Evolutionary conservation across 2,329 filamentous ascomycete species (phyloP).

Genomic region (Phoma herbarum): DNA sequence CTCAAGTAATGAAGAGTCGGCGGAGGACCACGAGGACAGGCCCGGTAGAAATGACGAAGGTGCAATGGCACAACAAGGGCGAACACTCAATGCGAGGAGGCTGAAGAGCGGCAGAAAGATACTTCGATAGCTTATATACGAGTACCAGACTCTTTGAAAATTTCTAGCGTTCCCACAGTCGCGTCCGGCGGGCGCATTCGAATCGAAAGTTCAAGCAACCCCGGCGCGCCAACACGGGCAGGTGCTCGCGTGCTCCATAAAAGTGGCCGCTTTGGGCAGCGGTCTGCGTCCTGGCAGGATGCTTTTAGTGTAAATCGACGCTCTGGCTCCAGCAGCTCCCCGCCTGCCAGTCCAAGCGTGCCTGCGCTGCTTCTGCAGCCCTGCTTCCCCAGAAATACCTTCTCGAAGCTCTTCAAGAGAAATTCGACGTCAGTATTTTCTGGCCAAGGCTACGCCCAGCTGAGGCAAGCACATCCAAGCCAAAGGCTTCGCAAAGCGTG

Average conservation of each 20-base stretch:
- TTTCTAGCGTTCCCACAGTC: constrained; percentile 34
- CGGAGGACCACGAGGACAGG: constrained; percentile 7
- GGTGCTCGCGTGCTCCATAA: constrained; percentile 17
- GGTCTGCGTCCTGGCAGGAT: constrained; percentile 15
- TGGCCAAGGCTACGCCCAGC: constrained; percentile 20
- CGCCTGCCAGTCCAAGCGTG: constrained; percentile 9
- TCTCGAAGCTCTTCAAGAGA: not conserved
- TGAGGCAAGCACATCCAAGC: constrained; percentile 21
- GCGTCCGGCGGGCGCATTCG: constrained; percentile 26
- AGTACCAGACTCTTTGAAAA: constrained; percentile 27
- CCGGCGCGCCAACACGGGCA: constrained; percentile 14
- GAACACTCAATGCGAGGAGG: constrained; percentile 17
- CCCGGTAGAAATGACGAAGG: constrained; percentile 10
- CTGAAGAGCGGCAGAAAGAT: constrained; percentile 6
- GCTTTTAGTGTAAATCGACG: constrained; percentile 6
- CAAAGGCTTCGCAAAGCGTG: constrained; percentile 21
- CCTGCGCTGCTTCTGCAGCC: constrained; percentile 10
- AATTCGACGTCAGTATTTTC: constrained; percentile 12
- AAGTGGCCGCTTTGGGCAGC: constrained; percentile 11
- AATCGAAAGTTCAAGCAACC: constrained; percentile 22
- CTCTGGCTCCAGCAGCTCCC: constrained; percentile 7
- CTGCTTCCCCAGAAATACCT: constrained; percentile 19
- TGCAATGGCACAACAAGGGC: constrained; percentile 16
- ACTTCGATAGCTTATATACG: constrained; percentile 30
- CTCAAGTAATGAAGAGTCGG: constrained; percentile 1